Percentiles rank a stretch among this genome's conserved stretches.
Evolutionary conservation across 441 rosid genomes (phyloP).

Genomic region (Corymbia calophylla): DNA sequence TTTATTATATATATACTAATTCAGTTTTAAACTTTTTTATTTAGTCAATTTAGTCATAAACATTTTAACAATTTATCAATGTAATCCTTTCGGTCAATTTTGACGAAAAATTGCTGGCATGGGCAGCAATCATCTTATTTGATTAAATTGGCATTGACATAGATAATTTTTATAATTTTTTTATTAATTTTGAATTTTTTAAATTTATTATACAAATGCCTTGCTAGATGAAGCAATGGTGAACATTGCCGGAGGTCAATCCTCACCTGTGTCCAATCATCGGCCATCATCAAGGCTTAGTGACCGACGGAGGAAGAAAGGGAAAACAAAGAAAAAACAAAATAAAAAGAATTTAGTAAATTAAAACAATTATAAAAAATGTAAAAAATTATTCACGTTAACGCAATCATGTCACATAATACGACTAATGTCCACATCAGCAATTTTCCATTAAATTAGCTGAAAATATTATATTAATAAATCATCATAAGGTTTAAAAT

Average conservation of each 20-base stretch:
- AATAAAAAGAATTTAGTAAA: too few relatives aligned
- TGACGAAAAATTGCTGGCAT: accelerated
- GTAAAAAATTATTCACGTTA: accelerated
- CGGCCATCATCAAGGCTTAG: neutral
- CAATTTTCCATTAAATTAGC: accelerated
- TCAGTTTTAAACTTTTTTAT: too few relatives aligned
- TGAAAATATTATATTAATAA: accelerated
- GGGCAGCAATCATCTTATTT: accelerated
- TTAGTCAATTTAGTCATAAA: too few relatives aligned
- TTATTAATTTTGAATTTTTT: neutral
- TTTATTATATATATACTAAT: accelerated
- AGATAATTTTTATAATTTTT: neutral
- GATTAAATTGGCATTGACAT: accelerated
- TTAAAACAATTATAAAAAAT: neutral
- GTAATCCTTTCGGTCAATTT: accelerated
- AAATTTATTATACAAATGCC: neutral
- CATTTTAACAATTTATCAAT: too few relatives aligned
- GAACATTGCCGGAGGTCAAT: accelerated
- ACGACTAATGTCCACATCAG: accelerated
- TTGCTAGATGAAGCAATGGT: accelerated
- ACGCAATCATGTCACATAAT: accelerated
- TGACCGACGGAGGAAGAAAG: neutral
- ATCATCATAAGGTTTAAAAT: accelerated
- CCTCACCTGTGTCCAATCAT: accelerated
- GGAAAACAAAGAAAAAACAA: neutral